A percentile compares a stretch with the other conserved stretches of the same genome.
Conservation (phyloP, 2,329 filamentous ascomycete genomes). For the Phialophora tarda region DNA sequence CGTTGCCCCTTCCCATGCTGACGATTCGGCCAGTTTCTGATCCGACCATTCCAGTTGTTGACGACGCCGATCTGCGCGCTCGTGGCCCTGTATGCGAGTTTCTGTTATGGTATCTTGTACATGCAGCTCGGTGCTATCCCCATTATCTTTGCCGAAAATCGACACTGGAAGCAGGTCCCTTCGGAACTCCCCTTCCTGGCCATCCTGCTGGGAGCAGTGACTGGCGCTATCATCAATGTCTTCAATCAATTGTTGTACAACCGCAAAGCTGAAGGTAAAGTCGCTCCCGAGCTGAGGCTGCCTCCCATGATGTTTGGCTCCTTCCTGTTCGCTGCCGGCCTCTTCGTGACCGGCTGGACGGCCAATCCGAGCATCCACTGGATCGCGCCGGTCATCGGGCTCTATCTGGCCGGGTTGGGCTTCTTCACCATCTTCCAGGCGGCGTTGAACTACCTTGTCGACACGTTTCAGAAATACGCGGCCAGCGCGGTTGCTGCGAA, state of each 20-base stretch:
- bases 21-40: slow-evolving; percentile 46
- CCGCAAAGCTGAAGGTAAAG: slow-evolving; percentile 33
- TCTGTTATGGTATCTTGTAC: slow-evolving; percentile 60
- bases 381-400: slow-evolving; percentile 48
- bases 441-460: slow-evolving; percentile 52
- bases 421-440: slow-evolving; percentile 52
- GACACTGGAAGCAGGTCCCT: slow-evolving; percentile 54
- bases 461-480: slow-evolving; percentile 52
- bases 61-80: slow-evolving; percentile 59
- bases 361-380: slow-evolving; percentile 48
- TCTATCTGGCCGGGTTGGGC: slow-evolving; percentile 49
- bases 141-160: slow-evolving; percentile 55
- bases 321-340: slow-evolving; percentile 56
- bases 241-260: slow-evolving; percentile 49
- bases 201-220: slow-evolving; percentile 52
- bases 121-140: slow-evolving; percentile 58
- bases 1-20: slow-evolving; percentile 3
- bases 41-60: slow-evolving; percentile 57
- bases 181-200: slow-evolving; percentile 57
- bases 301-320: slow-evolving; percentile 58
- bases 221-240: slow-evolving; percentile 51
- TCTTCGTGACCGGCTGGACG: slow-evolving; percentile 68
- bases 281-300: slow-evolving; percentile 57
- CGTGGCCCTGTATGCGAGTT: slow-evolving; percentile 54
- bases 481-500: slow-evolving; percentile 54